Percentiles rank a stretch among this genome's conserved stretches.
Conservation (phyloP, 2,329 filamentous ascomycete genomes). For the Sporothrix inflata region DNA sequence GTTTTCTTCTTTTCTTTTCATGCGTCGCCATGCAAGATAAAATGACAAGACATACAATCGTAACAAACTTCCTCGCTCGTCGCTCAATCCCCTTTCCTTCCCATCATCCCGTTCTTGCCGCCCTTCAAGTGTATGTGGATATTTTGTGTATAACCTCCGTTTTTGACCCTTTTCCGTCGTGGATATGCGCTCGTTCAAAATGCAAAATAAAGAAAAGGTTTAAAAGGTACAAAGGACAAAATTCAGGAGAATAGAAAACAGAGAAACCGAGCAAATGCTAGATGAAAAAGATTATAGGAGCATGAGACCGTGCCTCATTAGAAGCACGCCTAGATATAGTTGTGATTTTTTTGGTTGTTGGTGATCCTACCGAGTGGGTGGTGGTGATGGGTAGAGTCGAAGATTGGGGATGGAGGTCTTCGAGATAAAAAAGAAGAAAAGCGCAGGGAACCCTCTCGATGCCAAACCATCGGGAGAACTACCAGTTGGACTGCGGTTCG, state of each 20-base stretch:
- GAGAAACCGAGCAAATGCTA: constrained; percentile 21
- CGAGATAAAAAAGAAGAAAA: neutral
- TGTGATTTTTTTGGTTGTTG: neutral
- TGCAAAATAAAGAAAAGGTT: neutral
- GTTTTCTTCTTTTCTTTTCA: neutral
- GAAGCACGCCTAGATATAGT: neutral
- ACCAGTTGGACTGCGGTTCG: neutral
- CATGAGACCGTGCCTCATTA: neutral
- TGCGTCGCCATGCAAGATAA: neutral
- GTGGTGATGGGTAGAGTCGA: neutral
- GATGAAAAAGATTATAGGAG: constrained; percentile 17
- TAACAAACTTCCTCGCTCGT: neutral
- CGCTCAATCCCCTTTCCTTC: too few species aligned
- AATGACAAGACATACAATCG: constrained; percentile 14
- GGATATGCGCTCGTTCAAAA: constrained; percentile 14
- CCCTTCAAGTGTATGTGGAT: neutral
- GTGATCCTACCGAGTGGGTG: neutral
- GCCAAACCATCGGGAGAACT: constrained; percentile 2
- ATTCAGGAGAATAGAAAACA: constrained; percentile 12
- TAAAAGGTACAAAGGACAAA: neutral
- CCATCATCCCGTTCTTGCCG: neutral
- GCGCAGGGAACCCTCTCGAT: neutral
- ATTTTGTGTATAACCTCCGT: constrained; percentile 11
- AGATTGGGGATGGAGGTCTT: neutral
- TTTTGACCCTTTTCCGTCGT: neutral